Conservation (phyloP, 371 early-diverging fungal species). For the Smittium mucronatum region DNA sequence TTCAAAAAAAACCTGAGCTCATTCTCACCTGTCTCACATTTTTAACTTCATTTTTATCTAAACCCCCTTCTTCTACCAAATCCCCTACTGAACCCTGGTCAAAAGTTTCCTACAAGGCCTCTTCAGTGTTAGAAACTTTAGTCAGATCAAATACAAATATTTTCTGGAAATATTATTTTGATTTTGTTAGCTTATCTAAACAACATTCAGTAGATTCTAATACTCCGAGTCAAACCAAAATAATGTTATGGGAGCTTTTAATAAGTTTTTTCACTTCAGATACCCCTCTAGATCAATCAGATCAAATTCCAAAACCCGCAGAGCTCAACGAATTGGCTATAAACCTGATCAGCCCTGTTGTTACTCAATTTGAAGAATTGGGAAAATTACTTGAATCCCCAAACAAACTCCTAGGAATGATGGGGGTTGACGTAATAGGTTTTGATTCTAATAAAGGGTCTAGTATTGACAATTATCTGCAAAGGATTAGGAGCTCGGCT, state of each 20-base stretch:
- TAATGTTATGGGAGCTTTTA: not conserved
- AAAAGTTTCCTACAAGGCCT: not conserved
- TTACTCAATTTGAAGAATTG: not conserved
- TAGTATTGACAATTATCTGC: not conserved
- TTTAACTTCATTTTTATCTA: not conserved
- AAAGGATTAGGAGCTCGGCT: not conserved
- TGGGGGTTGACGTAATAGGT: not conserved
- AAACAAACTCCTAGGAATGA: not conserved
- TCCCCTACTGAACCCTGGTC: not conserved
- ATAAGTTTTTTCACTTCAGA: not conserved
- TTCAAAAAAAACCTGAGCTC: not conserved
- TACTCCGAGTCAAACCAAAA: not conserved
- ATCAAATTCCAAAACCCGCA: not conserved
- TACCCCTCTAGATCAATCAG: not conserved
- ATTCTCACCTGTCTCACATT: not conserved
- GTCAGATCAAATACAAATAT: not conserved
- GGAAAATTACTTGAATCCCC: not conserved
- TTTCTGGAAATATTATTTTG: constrained; percentile 2
- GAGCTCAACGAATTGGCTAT: not conserved
- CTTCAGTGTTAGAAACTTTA: not conserved
- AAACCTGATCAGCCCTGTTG: not conserved
- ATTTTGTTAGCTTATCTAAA: constrained; percentile 1
- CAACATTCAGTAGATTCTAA: not conserved
- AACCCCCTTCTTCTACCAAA: not conserved
- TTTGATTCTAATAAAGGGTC: not conserved